Evolutionary conservation across 768 basidiomycete genomes (phyloP), one percentile per base, ranked within the genome.

Genomic region (Mycena capillaripes): DNA sequence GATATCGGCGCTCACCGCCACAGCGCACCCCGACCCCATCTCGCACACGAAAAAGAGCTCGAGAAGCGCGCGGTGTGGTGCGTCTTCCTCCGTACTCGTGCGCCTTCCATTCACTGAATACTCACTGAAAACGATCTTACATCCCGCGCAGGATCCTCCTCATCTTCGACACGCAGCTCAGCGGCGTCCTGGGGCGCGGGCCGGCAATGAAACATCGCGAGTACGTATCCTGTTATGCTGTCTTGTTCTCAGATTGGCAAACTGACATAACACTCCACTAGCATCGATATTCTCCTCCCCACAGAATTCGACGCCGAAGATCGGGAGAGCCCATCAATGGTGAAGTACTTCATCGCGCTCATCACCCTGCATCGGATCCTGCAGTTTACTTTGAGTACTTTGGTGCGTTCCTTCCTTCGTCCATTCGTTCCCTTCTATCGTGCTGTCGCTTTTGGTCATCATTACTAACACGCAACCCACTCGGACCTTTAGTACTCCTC

Each of bases 1-100:
- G 70, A 71, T 27, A 53, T 65, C 21, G 70, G 63, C 11, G 62
- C 62, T 2, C 70, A 71, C 32, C 70, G 70, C 7, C n/a, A 27
- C 4, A 23, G 14, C 2, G n/a, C 10, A 10, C 19, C 38, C 6
- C 2, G 29, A 10, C 19, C 38, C 6, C 2, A 29, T 1, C 29
- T 40, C 9, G 30, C 23, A 5, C 3, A 9, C 0, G 62, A 60
- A 21, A 25, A 57, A 9, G 70, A 71, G 63, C 34, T 71, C 2
- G 57, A 59, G n/a, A 71, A 71, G 25, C 56, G 63, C 3, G 70
- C 63, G 0, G 53, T 58, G 30, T 71, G 70, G 63, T 56, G 27
- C n/a, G n/a, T n/a, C n/a, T n/a, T n/a, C n/a, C n/a, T n/a, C n/a
- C n/a, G n/a, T n/a, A n/a, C n/a, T n/a, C n/a, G n/a, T 27, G 27